A percentile compares a stretch with the other conserved stretches of the same genome.
These are phyloP conservation scores for Pseudofabraea citricarpa DNA, from an alignment of 2,329 filamentous ascomycete genomes.

Conservation along the genomic window DNA sequence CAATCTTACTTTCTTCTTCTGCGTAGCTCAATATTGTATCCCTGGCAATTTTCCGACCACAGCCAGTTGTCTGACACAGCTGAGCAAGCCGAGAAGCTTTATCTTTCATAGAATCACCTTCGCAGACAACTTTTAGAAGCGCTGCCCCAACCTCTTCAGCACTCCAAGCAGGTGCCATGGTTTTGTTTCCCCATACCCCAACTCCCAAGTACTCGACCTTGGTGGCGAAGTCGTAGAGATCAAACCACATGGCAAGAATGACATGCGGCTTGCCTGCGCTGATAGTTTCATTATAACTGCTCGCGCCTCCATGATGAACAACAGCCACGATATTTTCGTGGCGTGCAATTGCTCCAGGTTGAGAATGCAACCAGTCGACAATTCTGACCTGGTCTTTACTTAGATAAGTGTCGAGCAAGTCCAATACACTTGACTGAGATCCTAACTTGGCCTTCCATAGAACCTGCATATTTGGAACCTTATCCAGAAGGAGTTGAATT, in stretches of 20 bases:
- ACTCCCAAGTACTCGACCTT: constrained; percentile 33
- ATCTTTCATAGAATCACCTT: not conserved
- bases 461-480: constrained; percentile 16
- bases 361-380: not conserved
- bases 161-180: not conserved
- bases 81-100: not conserved
- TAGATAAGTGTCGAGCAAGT: not conserved
- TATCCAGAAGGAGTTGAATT: constrained; percentile 29
- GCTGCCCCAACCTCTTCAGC: not conserved
- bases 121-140: not conserved
- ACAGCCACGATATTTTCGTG: constrained; percentile 26
- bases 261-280: constrained; percentile 36
- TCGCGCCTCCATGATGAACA: constrained; percentile 32
- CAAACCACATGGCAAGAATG: constrained; percentile 37
- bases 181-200: constrained; percentile 32
- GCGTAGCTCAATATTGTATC: no score
- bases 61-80: not conserved
- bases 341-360: constrained; percentile 20
- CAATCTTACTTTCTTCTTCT: no score
- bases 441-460: constrained; percentile 23
- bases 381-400: not conserved
- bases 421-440: not conserved
- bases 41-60: not conserved
- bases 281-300: constrained; percentile 35
- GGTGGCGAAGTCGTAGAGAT: constrained; percentile 36